Base-by-base conservation (phyloP, 441 rosid genomes). In the Jatropha podagrica region DNA sequence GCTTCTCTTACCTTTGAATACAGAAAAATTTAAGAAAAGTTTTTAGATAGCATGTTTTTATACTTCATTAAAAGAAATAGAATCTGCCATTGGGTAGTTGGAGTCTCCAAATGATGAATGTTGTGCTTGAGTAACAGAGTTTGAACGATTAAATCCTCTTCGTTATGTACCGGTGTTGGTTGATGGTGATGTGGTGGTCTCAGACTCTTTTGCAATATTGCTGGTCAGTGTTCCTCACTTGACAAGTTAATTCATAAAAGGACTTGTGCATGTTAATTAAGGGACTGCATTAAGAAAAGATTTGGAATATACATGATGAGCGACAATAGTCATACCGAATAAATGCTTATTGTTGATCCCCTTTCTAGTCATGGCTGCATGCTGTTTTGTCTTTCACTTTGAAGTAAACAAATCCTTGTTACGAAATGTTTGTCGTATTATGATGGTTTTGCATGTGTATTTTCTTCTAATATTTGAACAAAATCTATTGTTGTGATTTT, bases 191-290 rank as follows among this genome's bases (percentile, higher is more conserved):
- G 74, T 82, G 65, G 80, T 83, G 68, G 79, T 87, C 59, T 83
- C 93, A 10, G 93, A 87, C 65, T 89, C 93, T 54, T 87, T 54
- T 74, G 91, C 88, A 0, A 87, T 89, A 68, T 80, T 86, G 77
- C 72, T 89, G 87, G 93, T 86, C 58, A 55, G 88, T 78, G 14
- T 51, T 74, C 68, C 74, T 64, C 23, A 13, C 71, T 74, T 61
- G 10, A 52, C 7, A 68, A 46, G 56, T 54, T 59, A 38, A 52
- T 52, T 51, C 38, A 11, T 32, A 32, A 49, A n/a, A 12, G 55
- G 13, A 4, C 15, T 73, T 37, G 2, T 49, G 49, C 17, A 60
- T 23, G 54, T 7, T 23, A 26, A 62, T 26, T 37, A 68, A 26
- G 40, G 41, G 49, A 51, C 60, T 23, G 51, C 37, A 40, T 40